Evolutionary conservation across 441 rosid genomes (phyloP), one percentile per base, ranked within the genome.

Genomic region (Arabidopsis hybrid): DNA sequence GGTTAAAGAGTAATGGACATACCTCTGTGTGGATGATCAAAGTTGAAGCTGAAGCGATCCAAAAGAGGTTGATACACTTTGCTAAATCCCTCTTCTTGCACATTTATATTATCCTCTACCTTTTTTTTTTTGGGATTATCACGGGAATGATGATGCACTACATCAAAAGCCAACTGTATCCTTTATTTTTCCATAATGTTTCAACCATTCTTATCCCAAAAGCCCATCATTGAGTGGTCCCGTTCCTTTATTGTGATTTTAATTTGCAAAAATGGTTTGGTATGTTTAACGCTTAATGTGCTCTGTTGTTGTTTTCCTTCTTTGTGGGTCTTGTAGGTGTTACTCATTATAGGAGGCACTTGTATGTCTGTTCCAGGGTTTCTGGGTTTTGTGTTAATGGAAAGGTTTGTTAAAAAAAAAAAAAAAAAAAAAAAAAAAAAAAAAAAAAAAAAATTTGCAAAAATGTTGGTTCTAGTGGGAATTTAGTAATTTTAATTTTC

Each of bases 221-320:
- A 6, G 57, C 70, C 63, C 57, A 72, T 72, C 51, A 63, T 21
- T 45, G 56, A 72, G 31, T 51, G 63, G 76, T 43, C 76, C 64
- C 64, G 14, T 3, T 62, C 13, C 45, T 71, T 60, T 31, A 71
- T 39, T 60, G 52, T n/a, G n/a, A n/a, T n/a, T n/a, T n/a, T n/a
- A n/a, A n/a, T n/a, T n/a, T n/a, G n/a, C n/a, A n/a, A n/a, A n/a
- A n/a, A n/a, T n/a, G n/a, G n/a, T n/a, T n/a, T n/a, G n/a, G n/a
- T n/a, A n/a, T n/a, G n/a, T n/a, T n/a, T n/a, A n/a, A n/a, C n/a
- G n/a, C n/a, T n/a, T n/a, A n/a, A n/a, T n/a, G n/a, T n/a, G n/a
- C n/a, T n/a, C n/a, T n/a, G n/a, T n/a, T n/a, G n/a, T n/a, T n/a
- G n/a, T n/a, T n/a, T n/a, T n/a, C n/a, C n/a, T n/a, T n/a, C n/a